phyloP scores from a whole-genome alignment of 306 rosid genomes.

The Senna siamea region DNA sequence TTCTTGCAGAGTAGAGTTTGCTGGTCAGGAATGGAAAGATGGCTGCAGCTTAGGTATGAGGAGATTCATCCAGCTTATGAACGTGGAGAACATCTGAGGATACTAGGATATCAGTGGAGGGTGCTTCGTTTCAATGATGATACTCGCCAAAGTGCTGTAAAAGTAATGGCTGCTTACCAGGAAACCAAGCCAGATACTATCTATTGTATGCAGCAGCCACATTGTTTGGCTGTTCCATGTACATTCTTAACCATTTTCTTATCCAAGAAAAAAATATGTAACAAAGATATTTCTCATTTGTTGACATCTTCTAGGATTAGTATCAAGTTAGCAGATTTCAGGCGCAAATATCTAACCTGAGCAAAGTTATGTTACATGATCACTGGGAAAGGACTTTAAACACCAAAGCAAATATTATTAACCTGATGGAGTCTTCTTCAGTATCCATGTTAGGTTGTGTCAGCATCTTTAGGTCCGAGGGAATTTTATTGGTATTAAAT shows the following conservation, averaged over 20 bases:
- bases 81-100: slow-evolving; percentile 49
- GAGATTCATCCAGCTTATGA: slow-evolving; percentile 53
- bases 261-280: neutral
- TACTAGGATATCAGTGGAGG: slow-evolving; percentile 93
- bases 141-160: slow-evolving; percentile 85
- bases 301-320: slow-evolving; percentile 1
- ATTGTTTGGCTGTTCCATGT: slow-evolving; percentile 95
- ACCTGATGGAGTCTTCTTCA: neutral
- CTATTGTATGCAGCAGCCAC: slow-evolving; percentile 81
- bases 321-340: neutral
- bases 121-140: slow-evolving; percentile 80
- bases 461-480: neutral
- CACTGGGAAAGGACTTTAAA: slow-evolving; percentile 5
- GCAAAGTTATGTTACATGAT: neutral
- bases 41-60: slow-evolving; percentile 69
- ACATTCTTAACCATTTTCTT: slow-evolving; percentile 34
- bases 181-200: slow-evolving; percentile 60
- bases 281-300: neutral
- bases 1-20: slow-evolving; percentile 53
- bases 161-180: slow-evolving; percentile 65
- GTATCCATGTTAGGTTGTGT: slow-evolving; percentile 1
- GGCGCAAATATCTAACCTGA: neutral
- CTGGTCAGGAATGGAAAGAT: slow-evolving; percentile 66
- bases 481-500: slow-evolving; percentile 6
- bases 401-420: neutral